These are phyloP conservation scores for Paramecium octaurelia DNA, from an alignment of 73 alveolate species.

Conservation along the genomic window DNA sequence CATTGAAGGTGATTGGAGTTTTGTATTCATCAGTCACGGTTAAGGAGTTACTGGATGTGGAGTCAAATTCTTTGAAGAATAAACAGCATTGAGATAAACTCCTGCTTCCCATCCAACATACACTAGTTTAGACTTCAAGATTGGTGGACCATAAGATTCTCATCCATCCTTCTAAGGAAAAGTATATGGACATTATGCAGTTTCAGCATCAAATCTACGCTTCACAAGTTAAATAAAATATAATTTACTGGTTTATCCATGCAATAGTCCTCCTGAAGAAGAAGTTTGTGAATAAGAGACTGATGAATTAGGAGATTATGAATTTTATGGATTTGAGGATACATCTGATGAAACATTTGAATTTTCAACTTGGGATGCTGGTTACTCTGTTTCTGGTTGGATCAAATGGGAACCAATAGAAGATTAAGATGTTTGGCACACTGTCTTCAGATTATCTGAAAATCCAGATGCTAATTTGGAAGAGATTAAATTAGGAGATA, in stretches of 20 bases:
- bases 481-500: not conserved
- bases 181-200: conserved; percentile 8
- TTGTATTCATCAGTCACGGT: not conserved
- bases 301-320: not conserved
- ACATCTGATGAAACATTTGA: not conserved
- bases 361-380: not conserved
- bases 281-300: not conserved
- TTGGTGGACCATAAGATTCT: not conserved
- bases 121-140: not conserved
- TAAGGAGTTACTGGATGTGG: not conserved
- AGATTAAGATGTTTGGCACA: conserved; percentile 42
- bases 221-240: not conserved
- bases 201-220: not conserved
- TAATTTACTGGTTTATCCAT: not conserved
- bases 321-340: not conserved
- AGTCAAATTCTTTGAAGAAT: not conserved
- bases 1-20: conserved; percentile 29
- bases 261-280: not conserved
- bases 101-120: not conserved
- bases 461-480: not conserved
- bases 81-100: not conserved
- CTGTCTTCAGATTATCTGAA: conserved; percentile 27
- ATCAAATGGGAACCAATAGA: not conserved
- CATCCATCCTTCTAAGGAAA: conserved; percentile 43
- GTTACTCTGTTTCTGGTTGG: conserved; percentile 24